Evolutionary conservation across 1,139 yeast genomes (phyloP).

Genomic region (Hansenula lynferdii): DNA sequence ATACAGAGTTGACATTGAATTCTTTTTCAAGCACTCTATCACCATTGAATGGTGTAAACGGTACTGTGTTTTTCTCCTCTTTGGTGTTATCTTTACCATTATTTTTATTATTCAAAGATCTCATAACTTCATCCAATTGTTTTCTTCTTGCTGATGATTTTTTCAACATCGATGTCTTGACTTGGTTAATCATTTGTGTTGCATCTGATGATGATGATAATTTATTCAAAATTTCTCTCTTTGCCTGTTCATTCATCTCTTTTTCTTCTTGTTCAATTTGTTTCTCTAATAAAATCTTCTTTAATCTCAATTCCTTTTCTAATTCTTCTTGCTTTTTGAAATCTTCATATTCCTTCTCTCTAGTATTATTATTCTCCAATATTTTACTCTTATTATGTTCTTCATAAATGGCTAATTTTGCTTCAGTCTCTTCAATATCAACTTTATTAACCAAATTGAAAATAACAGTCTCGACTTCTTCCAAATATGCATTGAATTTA

Average conservation of each 20-base stretch:
- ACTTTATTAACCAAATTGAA: conserved; percentile 70
- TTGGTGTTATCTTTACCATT: conserved; percentile 5
- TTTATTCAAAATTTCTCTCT: conserved; percentile 66
- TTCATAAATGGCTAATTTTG: conserved; percentile 65
- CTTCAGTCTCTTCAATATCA: conserved; percentile 70
- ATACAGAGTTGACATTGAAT: conserved; percentile 37
- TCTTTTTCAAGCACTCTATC: conserved; percentile 58
- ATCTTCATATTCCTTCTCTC: conserved; percentile 61
- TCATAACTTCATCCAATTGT: conserved; percentile 61
- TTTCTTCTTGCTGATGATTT: conserved; percentile 63
- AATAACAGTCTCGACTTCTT: conserved; percentile 75
- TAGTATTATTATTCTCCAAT: conserved; percentile 65
- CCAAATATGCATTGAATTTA: conserved; percentile 73
- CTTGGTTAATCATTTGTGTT: conserved; percentile 42
- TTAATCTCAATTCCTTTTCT: conserved; percentile 53
- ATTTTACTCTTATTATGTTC: conserved; percentile 72
- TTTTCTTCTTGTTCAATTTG: conserved; percentile 69
- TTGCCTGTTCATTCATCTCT: conserved; percentile 52
- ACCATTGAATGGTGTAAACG: conserved; percentile 94
- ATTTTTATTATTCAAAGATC: conserved; percentile 26
- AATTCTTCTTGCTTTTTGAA: conserved; percentile 47
- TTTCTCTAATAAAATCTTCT: conserved; percentile 57
- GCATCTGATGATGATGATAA: conserved; percentile 55
- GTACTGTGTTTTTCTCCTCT: conserved; percentile 30
- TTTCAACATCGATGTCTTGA: conserved; percentile 58